These are phyloP conservation scores for Saturnispora saitoi DNA, from an alignment of 805 yeast species.

Conservation along the genomic window DNA sequence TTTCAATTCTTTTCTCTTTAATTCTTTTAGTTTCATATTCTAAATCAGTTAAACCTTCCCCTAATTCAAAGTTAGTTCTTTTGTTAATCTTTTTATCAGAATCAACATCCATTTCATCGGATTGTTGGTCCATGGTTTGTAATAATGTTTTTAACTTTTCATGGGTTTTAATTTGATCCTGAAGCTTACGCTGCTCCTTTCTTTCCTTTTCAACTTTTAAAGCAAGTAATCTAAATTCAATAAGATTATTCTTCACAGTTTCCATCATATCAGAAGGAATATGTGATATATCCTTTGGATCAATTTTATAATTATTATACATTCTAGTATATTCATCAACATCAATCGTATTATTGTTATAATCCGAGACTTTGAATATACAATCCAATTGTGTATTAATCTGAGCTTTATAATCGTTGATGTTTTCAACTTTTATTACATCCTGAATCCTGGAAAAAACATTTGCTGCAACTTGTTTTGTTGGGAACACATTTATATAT, in stretches of 20 bases:
- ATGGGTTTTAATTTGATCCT: conserved; percentile 43
- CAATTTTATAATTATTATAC: conserved; percentile 38
- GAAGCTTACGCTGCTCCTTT: conserved; percentile 38
- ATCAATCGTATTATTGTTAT: not conserved
- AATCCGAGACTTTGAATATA: not conserved
- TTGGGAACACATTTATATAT: not conserved
- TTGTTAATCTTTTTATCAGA: conserved; percentile 27
- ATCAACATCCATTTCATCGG: conserved; percentile 11
- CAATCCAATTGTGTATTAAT: not conserved
- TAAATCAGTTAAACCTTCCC: conserved; percentile 20
- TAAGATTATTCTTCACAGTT: conserved; percentile 42
- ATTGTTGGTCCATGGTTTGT: conserved; percentile 19
- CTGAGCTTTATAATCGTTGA: not conserved
- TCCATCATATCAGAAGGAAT: conserved; percentile 48
- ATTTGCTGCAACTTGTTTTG: not conserved
- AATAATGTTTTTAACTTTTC: conserved; percentile 37
- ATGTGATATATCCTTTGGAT: conserved; percentile 47
- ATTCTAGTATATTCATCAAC: conserved; percentile 13
- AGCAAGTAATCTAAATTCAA: conserved; percentile 49
- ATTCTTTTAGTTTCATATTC: conserved; percentile 18
- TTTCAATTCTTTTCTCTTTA: conserved; percentile 14
- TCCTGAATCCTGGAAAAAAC: not conserved
- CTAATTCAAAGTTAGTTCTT: conserved; percentile 21
- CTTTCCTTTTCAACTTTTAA: conserved; percentile 43
- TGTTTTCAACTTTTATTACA: not conserved